Evolutionary conservation across 2,329 filamentous ascomycete species (phyloP).

Genomic region (Ophiostoma triangulosporum): DNA sequence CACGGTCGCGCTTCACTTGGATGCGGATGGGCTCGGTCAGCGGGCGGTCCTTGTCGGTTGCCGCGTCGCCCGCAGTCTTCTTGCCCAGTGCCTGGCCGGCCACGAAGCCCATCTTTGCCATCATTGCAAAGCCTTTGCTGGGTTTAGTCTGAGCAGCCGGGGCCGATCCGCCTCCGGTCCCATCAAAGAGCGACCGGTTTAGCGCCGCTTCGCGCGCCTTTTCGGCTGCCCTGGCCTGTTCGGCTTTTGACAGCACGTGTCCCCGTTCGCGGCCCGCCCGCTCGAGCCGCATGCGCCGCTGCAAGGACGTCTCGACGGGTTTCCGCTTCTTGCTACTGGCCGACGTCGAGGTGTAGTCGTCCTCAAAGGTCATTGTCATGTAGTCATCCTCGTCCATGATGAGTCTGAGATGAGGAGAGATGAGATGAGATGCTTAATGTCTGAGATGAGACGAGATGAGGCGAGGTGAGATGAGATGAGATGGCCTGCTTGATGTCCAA

Average conservation of each 20-base stretch:
- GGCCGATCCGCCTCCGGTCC: neutral
- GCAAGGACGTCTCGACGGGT: conserved; percentile 34
- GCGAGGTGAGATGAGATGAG: neutral
- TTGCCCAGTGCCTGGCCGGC: conserved; percentile 58
- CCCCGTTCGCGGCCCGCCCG: conserved; percentile 55
- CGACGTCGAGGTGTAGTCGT: conserved; percentile 31
- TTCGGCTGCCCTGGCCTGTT: conserved; percentile 62
- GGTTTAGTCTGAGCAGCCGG: neutral
- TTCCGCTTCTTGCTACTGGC: conserved; percentile 1
- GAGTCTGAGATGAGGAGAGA: neutral
- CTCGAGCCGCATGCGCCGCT: conserved; percentile 38
- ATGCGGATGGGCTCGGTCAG: conserved; percentile 60
- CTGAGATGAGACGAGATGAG: neutral
- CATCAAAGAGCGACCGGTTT: conserved; percentile 50
- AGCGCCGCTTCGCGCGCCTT: conserved; percentile 63
- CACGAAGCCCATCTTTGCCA: conserved; percentile 89
- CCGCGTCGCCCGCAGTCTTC: conserved; percentile 11
- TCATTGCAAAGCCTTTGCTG: conserved; percentile 89
- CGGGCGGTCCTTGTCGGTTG: neutral
- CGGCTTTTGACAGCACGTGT: conserved; percentile 64
- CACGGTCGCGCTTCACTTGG: conserved; percentile 62
- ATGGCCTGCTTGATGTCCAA: neutral
- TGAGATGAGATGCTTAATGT: neutral
- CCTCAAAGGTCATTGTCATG: conserved; percentile 86
- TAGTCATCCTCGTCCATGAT: conserved; percentile 67